A percentile compares a stretch with the other conserved stretches of the same genome.
phyloP scores from a whole-genome alignment of 208 protist genomes.

The Phytomonas francai region DNA sequence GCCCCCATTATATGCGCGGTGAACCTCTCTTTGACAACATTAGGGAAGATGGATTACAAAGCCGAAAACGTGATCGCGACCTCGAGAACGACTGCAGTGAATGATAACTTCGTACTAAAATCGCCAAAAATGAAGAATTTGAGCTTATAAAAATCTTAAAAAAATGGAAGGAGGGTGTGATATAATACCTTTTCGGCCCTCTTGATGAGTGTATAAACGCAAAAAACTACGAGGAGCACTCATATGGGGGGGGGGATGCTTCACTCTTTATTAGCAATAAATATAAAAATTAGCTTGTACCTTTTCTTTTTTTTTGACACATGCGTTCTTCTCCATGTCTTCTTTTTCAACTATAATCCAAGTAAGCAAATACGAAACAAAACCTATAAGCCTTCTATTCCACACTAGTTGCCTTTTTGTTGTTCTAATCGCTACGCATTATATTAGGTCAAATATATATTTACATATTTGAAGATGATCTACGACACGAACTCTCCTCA shows the following conservation, averaged over 20 bases:
- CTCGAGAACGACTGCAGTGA: background rate
- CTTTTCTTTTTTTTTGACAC: background rate
- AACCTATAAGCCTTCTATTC: slow-evolving; percentile 6
- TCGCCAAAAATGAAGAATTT: slow-evolving; percentile 2
- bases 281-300: slow-evolving; percentile 8
- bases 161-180: background rate
- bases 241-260: background rate
- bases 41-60: background rate
- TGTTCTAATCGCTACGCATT: background rate
- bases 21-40: background rate
- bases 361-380: background rate
- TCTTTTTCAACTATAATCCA: background rate
- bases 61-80: background rate
- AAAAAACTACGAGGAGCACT: background rate
- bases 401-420: background rate
- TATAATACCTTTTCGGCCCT: background rate
- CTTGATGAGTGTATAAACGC: background rate
- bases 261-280: slow-evolving; percentile 5
- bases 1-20: slow-evolving; percentile 8
- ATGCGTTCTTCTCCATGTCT: background rate
- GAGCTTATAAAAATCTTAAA: slow-evolving; percentile 7
- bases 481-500: slow-evolving; percentile 88
- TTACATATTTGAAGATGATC: slow-evolving; percentile 61
- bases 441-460: background rate
- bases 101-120: slow-evolving; percentile 4